Evolutionary conservation across 1,139 yeast species (phyloP).

Genomic region (Candida sp.): DNA sequence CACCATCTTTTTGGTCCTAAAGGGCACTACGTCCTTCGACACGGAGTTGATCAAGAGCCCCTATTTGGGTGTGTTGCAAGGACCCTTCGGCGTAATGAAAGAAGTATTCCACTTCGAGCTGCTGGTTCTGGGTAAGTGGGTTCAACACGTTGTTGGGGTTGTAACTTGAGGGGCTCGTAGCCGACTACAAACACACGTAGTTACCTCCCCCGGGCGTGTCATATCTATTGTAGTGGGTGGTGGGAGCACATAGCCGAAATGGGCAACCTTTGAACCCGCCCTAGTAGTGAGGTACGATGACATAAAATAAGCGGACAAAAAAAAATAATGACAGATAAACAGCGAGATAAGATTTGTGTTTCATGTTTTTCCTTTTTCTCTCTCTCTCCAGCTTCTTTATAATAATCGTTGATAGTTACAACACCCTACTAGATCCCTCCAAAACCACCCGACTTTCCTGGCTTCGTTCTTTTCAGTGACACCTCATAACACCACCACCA

Average conservation of each 20-base stretch:
- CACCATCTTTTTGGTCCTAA: constrained; percentile 46
- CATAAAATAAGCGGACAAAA: not conserved
- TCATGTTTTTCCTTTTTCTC: not conserved
- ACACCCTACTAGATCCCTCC: not conserved
- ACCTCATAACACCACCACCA: not conserved
- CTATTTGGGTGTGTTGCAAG: constrained; percentile 47
- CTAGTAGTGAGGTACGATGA: not conserved
- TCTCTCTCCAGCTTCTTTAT: not conserved
- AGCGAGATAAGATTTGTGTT: not conserved
- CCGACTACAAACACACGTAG: no score
- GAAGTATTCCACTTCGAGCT: constrained; percentile 49
- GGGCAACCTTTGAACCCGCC: not conserved
- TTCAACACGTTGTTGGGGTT: constrained; percentile 39
- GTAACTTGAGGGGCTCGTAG: constrained; percentile 18
- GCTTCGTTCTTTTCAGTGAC: not conserved
- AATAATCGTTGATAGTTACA: not conserved
- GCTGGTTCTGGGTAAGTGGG: constrained; percentile 34
- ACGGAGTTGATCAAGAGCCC: constrained; percentile 44
- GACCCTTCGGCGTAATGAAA: constrained; percentile 63
- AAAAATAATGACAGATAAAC: not conserved
- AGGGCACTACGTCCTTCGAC: constrained; percentile 45
- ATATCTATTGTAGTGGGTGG: not conserved
- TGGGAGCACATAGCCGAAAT: no score
- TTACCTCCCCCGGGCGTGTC: no score
- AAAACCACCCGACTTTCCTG: not conserved